phyloP scores from a whole-genome alignment of 495 filamentous ascomycete species.

The Beverwykella pulmonaria region DNA sequence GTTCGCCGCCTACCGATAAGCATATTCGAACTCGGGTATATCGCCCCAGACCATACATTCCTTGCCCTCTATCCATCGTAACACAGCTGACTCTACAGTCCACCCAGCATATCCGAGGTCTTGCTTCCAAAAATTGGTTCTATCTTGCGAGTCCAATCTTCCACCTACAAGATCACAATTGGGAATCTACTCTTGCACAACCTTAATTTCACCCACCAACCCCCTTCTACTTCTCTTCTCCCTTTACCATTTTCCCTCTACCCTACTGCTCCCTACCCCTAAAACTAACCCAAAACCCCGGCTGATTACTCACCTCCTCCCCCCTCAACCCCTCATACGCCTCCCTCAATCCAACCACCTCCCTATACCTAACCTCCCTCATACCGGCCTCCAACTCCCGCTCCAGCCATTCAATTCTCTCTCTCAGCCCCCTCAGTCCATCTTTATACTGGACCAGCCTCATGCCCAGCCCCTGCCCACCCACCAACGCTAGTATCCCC shows the following conservation, averaged over 20 bases:
- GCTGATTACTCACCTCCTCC: constrained; percentile 32
- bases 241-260: too few species aligned
- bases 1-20: too few species aligned
- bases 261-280: constrained; percentile 2
- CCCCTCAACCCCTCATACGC: constrained; percentile 32
- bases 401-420: constrained; percentile 36
- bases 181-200: too few species aligned
- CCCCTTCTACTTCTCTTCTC: neutral
- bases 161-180: too few species aligned
- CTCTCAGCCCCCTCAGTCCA: constrained; percentile 30
- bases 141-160: too few species aligned
- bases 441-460: constrained; percentile 29
- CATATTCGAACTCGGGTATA: too few species aligned
- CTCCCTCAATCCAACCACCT: constrained; percentile 33
- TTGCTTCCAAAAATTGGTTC: too few species aligned
- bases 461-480: constrained; percentile 25
- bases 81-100: too few species aligned
- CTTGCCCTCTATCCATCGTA: too few species aligned
- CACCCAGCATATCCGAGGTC: too few species aligned
- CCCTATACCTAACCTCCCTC: constrained; percentile 34
- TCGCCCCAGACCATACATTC: too few species aligned
- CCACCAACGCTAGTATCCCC: constrained; percentile 24
- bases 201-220: neutral
- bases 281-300: constrained; percentile 28
- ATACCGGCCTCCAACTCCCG: constrained; percentile 31